Base-by-base conservation (phyloP, 495 filamentous ascomycete genomes). In the Neurospora tetrasperma region DNA sequence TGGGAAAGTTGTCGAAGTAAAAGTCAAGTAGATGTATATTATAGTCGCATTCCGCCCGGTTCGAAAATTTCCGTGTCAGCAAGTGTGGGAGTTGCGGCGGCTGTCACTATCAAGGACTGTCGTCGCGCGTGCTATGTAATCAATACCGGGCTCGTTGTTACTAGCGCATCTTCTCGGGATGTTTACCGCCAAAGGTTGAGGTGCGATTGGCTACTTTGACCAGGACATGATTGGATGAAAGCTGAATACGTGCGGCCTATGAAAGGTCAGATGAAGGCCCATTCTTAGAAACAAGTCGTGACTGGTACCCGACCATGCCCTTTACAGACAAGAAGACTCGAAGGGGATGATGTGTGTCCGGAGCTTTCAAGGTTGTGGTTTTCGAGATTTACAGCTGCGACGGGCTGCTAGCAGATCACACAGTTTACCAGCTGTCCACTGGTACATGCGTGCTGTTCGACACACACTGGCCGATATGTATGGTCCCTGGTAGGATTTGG, bases 351-450 rank as follows among this genome's bases (percentile, higher is more conserved):
- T 74, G 72, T 69, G 39, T 69, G 71, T 69, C 62, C 40, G 71
- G 46, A 69, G 35, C 54, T 35, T 18, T 46, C 43, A 66, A 38
- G 44, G 68, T 66, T 54, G 66, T 71, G 73, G 73, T 69, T 75
- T 35, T 73, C 70, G 70, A 70, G 74, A 77, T 75, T 77, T 62
- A 74, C 46, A 74, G 73, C 75, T 77, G 77, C 70, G 74, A 70
- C 73, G 42, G 39, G 35, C 38, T 38, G 66, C 66, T 70, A 12
- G 44, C 62, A 44, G 72, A 35, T 23, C 5, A 35, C 71, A 69
- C 59, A 73, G 54, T 27, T 59, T 43, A 18, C 27, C 41, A 70
- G 27, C 54, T 62, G 27, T 35, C 27, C 11, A 62, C 14, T 35
- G 35, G 54, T 27, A 35, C 31, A 35, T 27, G 27, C 54, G 27